Evolutionary conservation across 2,329 filamentous ascomycete species (phyloP), one percentile per base, ranked within the genome.

Genomic region (Phaeosphaeria sp.): DNA sequence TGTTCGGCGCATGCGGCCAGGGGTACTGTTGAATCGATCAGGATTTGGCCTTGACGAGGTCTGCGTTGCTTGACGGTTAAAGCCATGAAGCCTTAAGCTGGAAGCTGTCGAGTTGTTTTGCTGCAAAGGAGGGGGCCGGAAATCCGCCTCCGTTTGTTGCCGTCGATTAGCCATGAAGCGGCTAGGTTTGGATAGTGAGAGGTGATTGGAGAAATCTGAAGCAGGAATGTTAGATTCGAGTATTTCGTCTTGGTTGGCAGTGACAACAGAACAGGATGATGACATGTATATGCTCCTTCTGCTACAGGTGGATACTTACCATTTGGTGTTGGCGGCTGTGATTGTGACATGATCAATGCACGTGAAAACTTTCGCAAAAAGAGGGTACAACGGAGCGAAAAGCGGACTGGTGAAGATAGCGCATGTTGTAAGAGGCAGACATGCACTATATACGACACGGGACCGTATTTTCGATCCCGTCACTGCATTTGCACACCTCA

Each of bases 111-210:
- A 36, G 13, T 36, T 25, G 59, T 68, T 25, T 30, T 52, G 17
- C 25, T 54, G 21, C 58, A 42, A 11, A 46, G 54, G 15, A 56
- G 36, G 17, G 62, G 68, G n/a, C 60, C 58, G 25, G 54, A 36
- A 36, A 53, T 55, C 63, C 63, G 6, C 62, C 64, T 17, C 69
- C 63, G 27, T 58, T 69, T 46, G 56, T 62, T 33, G 59, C 56
- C 5, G 54, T 52, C 39, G 66, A 63, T 18, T 41, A 33, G 7
- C 51, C 58, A 13, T 65, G 62, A 11, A 60, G 56, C 27, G 67
- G 51, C 17, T 42, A 46, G 22, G 59, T 58, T 20, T 56, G 54
- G 33, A 52, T 17, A 9, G 30, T 13, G 30, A 36, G 13, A 36
- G 30, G 30, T 11, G 30, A 36, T 15, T 15, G 13, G 13, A 36